Evolutionary conservation across 129 eudicot genomes (phyloP), one percentile per base, ranked within the genome.

Genomic region (Flaveria linearis): DNA sequence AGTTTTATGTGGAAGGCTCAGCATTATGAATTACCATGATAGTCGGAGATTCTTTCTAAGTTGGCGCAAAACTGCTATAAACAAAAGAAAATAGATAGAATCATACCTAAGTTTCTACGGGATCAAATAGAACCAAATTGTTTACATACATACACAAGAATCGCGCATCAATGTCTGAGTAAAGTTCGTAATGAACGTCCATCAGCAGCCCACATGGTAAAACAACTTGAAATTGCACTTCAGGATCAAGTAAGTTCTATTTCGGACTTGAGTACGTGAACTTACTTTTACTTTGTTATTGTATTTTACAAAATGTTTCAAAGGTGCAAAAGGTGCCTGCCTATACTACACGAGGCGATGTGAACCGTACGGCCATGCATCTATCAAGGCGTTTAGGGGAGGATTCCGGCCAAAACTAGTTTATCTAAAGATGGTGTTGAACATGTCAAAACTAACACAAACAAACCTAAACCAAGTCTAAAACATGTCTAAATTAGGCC

Each of bases 11-110:
- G 60, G 74, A 23, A 57, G 78, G 30, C 51, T 56, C 2, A 1
- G 65, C 65, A 0, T 58, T 10, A 58, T 9, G 15, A 58, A 58
- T 10, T 58, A 22, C n/a, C 2, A 9, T 23, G 33, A 58, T 22
- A 58, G 33, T 36, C 41, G 41, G 7, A 36, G 16, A 22, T 10
- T 23, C 33, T 58, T 22, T 58, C 5, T 58, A 58, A 58, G 15
- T 22, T 58, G 65, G 65, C 65, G 16, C 6, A 58, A 58, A 58
- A 58, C 36, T 22, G 65, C 65, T 58, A 58, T 58, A 30, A 58
- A 58, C 16, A 58, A 10, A 58, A 58, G 7, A 57, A 57, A 57
- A 57, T 57, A 9, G 16, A 5, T 22, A 58, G 36, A 10, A 58
- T 58, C 3, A 8, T 58, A 9, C 65, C 65, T 22, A 14, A 22